Base-by-base conservation (phyloP, 352 stramenopile species). In the Aphanomyces euteiches region DNA sequence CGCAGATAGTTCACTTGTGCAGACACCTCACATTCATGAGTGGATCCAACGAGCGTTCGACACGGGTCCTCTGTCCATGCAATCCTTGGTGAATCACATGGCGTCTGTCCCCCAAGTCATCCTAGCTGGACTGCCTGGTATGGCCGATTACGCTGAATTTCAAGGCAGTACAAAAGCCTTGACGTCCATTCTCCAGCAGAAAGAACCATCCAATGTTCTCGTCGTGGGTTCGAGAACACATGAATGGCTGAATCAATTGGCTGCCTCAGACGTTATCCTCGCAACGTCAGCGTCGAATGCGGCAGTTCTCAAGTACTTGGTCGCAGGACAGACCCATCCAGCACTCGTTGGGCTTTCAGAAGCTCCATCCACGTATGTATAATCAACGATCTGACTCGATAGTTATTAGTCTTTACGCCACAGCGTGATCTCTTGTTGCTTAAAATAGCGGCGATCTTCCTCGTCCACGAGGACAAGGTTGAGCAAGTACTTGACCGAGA, bases 381-480 rank as follows among this genome's bases (percentile, higher is more conserved):
- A 28, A 37, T 61, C 54, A 19, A 61, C 13, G 8, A 19, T n/a
- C 54, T 50, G 43, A 50, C 43, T 12, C 43, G 43, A n/a, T 50
- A 12, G 43, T 43, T 61, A 61, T 15, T n/a, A 12, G 17, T 41
- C 17, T 40, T 61, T 90, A 68, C 96, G 88, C 94, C 95, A 99
- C 28, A 99, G 77, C 58, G 88, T 97, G 73, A 99, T 98, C 80
- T 99, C 97, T 78, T 99, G 96, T 77, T 99, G 96, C 76, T 99
- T 99, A 74, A 99, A 99, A 78, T 99, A 99, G 39, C 96, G 88
- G n/a, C 97, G 88, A 80, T 99, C 97, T 77, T 99, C 96, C 79
- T 99, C 94, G 80, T 99, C 97, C 5, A 99, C 95, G 63, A 99
- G 79, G 47, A 99, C 97, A 45, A 99, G 84, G 81, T 99, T 99